phyloP scores from a whole-genome alignment of 306 rosid genomes.

The Canavalia ensiformis region DNA sequence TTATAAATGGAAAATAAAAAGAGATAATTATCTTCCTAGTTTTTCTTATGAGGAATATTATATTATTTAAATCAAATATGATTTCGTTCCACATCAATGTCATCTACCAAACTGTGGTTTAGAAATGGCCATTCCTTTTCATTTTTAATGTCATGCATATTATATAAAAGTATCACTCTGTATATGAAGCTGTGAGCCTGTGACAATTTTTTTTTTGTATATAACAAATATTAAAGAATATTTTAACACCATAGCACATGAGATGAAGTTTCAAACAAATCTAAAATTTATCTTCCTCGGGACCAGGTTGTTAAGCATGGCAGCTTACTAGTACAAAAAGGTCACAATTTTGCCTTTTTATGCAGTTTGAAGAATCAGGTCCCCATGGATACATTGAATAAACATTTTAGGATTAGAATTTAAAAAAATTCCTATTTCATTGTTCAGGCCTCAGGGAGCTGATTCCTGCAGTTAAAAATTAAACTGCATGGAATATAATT shows the following conservation, averaged over 20 bases:
- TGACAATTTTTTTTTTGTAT: not conserved
- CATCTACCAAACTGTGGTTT: not conserved
- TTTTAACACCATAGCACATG: conserved; percentile 23
- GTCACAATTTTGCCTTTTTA: not conserved
- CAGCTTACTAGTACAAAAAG: not conserved
- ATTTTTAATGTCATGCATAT: not conserved
- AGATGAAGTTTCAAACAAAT: not conserved
- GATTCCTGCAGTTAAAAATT: not conserved
- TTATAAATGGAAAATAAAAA: no score
- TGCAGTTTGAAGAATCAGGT: not conserved
- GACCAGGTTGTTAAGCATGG: conserved; percentile 10
- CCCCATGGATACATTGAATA: not conserved
- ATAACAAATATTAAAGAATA: not conserved
- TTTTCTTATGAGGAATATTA: not conserved
- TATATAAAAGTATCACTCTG: not conserved
- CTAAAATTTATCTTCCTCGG: conserved; percentile 16
- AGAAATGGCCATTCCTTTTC: not conserved
- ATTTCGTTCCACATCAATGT: not conserved
- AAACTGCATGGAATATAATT: not conserved
- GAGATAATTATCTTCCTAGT: no score
- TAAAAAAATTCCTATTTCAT: not conserved
- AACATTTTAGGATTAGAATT: not conserved
- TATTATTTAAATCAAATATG: not conserved
- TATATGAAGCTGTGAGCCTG: not conserved
- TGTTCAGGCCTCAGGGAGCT: not conserved